These are phyloP conservation scores for Penicillium sclerotiorum DNA, from an alignment of 2,329 filamentous ascomycete genomes.

Conservation along the genomic window DNA sequence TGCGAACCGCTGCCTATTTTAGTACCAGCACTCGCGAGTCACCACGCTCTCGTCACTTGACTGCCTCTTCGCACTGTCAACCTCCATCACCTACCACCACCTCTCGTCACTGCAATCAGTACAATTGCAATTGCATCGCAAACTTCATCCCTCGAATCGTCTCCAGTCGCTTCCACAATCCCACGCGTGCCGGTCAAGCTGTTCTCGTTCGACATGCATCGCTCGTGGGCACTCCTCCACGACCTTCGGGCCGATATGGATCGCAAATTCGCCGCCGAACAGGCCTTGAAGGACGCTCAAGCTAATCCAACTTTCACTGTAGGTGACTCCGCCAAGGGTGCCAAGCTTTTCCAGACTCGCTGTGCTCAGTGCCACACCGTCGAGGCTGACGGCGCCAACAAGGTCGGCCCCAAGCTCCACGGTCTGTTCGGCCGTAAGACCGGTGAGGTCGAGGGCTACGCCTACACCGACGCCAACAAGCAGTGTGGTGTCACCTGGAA, in stretches of 20 bases:
- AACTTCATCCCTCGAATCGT: not conserved
- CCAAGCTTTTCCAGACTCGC: conserved; percentile 96
- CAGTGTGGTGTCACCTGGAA: conserved; percentile 89
- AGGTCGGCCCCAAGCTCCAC: conserved; percentile 95
- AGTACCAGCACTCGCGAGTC: too few species aligned
- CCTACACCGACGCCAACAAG: conserved; percentile 99
- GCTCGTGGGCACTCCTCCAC: too few species aligned
- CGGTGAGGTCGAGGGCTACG: conserved; percentile 85
- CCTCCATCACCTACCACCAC: not conserved
- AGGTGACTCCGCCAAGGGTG: conserved; percentile 97
- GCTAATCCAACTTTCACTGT: conserved; percentile 14
- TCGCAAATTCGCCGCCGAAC: conserved; percentile 8
- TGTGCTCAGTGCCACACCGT: conserved; percentile 99
- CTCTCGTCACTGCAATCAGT: not conserved
- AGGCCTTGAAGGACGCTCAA: too few species aligned
- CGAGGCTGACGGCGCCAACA: conserved; percentile 88
- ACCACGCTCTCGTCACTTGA: too few species aligned
- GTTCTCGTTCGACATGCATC: too few species aligned
- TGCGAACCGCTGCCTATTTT: too few species aligned
- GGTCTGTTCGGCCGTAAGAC: conserved; percentile 97
- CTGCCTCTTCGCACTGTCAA: not conserved
- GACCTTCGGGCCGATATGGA: too few species aligned
- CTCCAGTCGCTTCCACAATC: not conserved
- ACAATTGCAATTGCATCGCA: conserved; percentile 1
- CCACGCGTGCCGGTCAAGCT: too few species aligned